These are phyloP conservation scores for Fusarium chuoi DNA, from an alignment of 2,329 filamentous ascomycete genomes.

Conservation along the genomic window DNA sequence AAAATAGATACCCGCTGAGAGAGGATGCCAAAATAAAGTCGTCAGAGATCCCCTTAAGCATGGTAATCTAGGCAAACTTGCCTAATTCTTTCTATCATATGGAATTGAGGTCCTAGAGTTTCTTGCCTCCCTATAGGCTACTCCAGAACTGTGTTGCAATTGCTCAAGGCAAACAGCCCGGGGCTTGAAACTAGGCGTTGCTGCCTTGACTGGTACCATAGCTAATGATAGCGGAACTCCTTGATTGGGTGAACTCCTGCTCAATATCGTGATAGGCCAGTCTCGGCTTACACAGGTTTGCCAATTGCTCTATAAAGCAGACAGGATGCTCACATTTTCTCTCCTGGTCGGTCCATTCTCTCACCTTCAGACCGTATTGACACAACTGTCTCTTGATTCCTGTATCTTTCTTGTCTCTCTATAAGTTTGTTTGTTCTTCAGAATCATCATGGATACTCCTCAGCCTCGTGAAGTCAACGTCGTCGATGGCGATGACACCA, in stretches of 20 bases:
- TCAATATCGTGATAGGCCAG: not conserved
- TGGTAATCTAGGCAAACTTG: not conserved
- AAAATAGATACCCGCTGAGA: not conserved
- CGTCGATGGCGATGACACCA: constrained; percentile 23
- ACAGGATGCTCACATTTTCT: not conserved
- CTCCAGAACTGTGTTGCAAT: not conserved
- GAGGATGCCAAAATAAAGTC: not conserved
- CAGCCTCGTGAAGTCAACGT: constrained; percentile 19
- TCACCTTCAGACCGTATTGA: not conserved
- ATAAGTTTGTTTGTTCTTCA: not conserved
- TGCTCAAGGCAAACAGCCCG: constrained; percentile 2
- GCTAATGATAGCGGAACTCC: not conserved
- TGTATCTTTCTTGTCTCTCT: not conserved
- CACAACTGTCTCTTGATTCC: not conserved
- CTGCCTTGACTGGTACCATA: constrained; percentile 26
- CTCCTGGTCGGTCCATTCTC: not conserved
- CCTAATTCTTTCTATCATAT: not conserved
- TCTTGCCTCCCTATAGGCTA: not conserved
- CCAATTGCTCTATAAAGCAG: constrained; percentile 22
- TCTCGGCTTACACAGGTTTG: not conserved
- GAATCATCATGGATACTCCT: constrained; percentile 26
- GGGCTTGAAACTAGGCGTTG: constrained; percentile 10
- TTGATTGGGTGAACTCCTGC: not conserved
- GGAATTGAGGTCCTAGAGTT: not conserved
- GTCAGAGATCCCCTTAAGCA: not conserved